Base-by-base conservation (phyloP, 1,284 basidiomycete genomes). In the Singerocomus inundabilis region DNA sequence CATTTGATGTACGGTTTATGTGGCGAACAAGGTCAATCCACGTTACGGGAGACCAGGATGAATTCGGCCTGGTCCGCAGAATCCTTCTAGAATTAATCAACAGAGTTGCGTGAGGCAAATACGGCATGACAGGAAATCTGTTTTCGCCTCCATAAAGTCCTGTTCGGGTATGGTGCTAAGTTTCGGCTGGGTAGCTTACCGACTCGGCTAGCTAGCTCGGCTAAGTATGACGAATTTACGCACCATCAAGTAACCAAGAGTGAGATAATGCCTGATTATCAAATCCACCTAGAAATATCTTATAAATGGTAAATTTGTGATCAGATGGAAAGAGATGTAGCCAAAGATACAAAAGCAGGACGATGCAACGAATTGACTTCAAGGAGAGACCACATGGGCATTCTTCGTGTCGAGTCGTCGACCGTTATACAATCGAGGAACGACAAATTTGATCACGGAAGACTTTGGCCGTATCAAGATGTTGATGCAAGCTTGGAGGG, bases 1-100 rank as follows among this genome's bases (percentile, higher is more conserved):
- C 31, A 46, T 37, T 29, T 31, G 18, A 39, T 35, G 44, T n/a
- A 18, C 31, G 13, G 33, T 54, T 55, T 64, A 55, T 68, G 59
- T 63, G 54, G 33, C 5, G 30, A 28, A 45, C 30, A 30, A 31
- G 12, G 33, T 33, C 32, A 21, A n/a, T 26, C 30, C 9, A 41
- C 6, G 35, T 33, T 36, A 44, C 31, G 36, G 21, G 26, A n/a
- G n/a, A n/a, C n/a, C n/a, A n/a, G n/a, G n/a, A n/a, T n/a, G n/a
- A n/a, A n/a, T n/a, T n/a, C n/a, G n/a, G n/a, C n/a, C n/a, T n/a
- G n/a, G n/a, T n/a, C n/a, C n/a, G n/a, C n/a, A n/a, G n/a, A n/a
- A n/a, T n/a, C n/a, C n/a, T n/a, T n/a, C n/a, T n/a, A n/a, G n/a
- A n/a, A n/a, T n/a, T n/a, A n/a, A n/a, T n/a, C n/a, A n/a, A n/a